Evolutionary conservation across 371 early-diverging fungal genomes (phyloP).

Genomic region (Mucor ambiguus): DNA sequence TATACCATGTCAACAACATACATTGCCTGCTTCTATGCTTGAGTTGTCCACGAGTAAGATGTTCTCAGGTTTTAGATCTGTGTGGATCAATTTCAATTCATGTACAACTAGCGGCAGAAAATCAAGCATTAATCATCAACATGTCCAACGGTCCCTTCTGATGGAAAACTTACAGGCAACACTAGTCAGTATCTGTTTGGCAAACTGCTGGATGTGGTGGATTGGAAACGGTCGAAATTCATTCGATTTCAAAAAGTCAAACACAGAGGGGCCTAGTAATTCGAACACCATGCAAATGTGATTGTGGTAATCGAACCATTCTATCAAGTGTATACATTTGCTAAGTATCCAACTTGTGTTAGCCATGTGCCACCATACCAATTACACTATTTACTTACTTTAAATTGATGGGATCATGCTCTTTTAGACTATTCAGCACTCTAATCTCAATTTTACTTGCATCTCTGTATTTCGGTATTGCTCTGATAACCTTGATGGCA

Average conservation of each 20-base stretch:
- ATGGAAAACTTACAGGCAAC: slow-evolving; percentile 67
- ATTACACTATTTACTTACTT: slow-evolving; percentile 50
- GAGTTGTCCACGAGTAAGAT: slow-evolving; percentile 63
- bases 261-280: slow-evolving; percentile 83
- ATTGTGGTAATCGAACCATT: slow-evolving; percentile 83
- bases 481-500: slow-evolving; percentile 89
- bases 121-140: background rate
- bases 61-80: slow-evolving; percentile 95
- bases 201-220: slow-evolving; percentile 83
- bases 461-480: slow-evolving; percentile 93
- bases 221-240: slow-evolving; percentile 86
- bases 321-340: slow-evolving; percentile 77
- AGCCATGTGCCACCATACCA: background rate
- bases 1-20: slow-evolving; percentile 5
- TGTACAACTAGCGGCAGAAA: slow-evolving; percentile 68
- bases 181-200: slow-evolving; percentile 72
- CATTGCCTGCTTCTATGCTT: slow-evolving; percentile 24
- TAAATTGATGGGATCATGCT: slow-evolving; percentile 72
- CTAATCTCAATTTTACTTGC: slow-evolving; percentile 90
- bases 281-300: slow-evolving; percentile 98
- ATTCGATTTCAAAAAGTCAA: slow-evolving; percentile 93
- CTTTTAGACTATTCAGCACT: slow-evolving; percentile 78
- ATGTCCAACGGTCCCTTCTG: background rate
- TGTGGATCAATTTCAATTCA: slow-evolving; percentile 81
- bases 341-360: slow-evolving; percentile 23